Conservation (phyloP, 2,329 filamentous ascomycete species). For the Phoma sp. region DNA sequence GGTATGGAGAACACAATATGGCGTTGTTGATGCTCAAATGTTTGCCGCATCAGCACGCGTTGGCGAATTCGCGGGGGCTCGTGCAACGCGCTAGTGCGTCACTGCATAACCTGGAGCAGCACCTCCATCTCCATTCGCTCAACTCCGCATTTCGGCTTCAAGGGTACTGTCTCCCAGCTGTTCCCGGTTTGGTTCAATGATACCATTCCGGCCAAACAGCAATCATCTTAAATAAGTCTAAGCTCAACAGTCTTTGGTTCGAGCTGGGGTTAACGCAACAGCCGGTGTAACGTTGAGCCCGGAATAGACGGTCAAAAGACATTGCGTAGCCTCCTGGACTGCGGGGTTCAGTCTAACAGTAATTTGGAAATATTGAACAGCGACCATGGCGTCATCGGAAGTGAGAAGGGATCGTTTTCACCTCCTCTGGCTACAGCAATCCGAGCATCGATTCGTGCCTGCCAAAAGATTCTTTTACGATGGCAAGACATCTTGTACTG, state of each 20-base stretch:
- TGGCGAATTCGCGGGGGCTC: constrained; percentile 7
- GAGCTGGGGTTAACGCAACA: neutral
- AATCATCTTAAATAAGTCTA: neutral
- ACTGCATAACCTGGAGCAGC: constrained; percentile 3
- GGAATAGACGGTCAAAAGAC: neutral
- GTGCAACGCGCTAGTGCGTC: constrained; percentile 20
- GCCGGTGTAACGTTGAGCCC: neutral
- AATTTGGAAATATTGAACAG: neutral
- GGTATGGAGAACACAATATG: neutral
- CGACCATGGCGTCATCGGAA: neutral
- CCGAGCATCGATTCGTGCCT: neutral
- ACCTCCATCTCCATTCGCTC: neutral
- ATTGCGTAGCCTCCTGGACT: neutral
- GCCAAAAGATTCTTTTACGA: neutral
- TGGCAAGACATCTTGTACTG: neutral
- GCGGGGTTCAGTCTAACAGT: neutral
- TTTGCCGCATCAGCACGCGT: constrained; percentile 10
- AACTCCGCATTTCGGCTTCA: neutral
- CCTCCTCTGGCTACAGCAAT: neutral
- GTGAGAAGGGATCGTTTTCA: neutral
- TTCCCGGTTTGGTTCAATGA: neutral
- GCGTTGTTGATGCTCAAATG: constrained; percentile 1
- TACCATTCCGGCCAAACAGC: neutral
- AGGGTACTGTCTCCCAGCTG: neutral
- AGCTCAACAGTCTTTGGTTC: neutral